A percentile compares a stretch with the other conserved stretches of the same genome.
These are phyloP conservation scores for Penicillium sp. DNA, from an alignment of 2,329 filamentous ascomycete genomes.

Conservation along the genomic window DNA sequence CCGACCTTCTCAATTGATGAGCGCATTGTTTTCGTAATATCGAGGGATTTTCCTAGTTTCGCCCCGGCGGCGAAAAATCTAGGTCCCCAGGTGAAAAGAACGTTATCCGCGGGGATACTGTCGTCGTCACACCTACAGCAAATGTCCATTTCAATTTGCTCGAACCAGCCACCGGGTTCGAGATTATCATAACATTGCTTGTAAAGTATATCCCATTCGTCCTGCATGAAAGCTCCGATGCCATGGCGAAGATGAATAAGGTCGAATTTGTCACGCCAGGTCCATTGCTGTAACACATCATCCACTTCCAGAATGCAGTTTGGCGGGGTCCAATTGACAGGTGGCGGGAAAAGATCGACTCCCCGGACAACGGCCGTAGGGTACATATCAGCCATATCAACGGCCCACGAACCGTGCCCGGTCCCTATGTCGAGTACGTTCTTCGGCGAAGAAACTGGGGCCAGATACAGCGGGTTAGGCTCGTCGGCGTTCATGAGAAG, in stretches of 20 bases:
- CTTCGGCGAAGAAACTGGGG: neutral
- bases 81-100: neutral
- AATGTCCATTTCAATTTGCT: neutral
- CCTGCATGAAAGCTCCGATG: neutral
- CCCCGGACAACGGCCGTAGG: neutral
- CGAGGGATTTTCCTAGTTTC: neutral
- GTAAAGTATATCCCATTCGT: neutral
- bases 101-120: neutral
- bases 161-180: neutral
- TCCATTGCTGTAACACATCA: neutral
- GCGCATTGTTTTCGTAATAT: neutral
- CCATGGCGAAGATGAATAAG: neutral
- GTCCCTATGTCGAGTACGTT: neutral
- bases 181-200: neutral
- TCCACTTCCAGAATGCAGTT: neutral
- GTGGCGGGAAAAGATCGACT: neutral
- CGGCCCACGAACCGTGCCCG: neutral
- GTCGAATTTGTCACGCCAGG: neutral
- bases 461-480: conserved; percentile 12
- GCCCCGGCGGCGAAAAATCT: neutral
- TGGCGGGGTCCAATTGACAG: neutral
- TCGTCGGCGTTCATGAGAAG: conserved; percentile 14
- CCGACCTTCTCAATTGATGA: conserved; percentile 12
- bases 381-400: neutral
- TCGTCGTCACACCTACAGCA: neutral